Percentiles rank a stretch among this genome's conserved stretches.
Conservation (phyloP, 306 rosid species). For the Crotalaria pallida region DNA sequence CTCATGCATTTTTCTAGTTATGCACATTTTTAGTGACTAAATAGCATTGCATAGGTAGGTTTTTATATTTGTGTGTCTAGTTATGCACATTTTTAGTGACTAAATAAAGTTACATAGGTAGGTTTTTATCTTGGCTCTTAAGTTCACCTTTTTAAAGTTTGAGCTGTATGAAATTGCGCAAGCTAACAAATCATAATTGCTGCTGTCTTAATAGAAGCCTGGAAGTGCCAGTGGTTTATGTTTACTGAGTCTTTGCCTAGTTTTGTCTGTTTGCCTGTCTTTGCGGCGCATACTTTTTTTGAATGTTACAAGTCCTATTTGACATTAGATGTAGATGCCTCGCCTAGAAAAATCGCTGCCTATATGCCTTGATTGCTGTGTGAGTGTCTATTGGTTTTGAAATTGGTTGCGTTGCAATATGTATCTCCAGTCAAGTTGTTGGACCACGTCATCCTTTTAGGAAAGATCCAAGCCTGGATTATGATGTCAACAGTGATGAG, state of each 20-base stretch:
- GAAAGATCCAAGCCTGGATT: slow-evolving; percentile 66
- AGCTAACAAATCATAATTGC: neutral
- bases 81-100: neutral
- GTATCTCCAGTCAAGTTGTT: slow-evolving; percentile 50
- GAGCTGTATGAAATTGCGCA: neutral
- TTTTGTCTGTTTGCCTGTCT: neutral
- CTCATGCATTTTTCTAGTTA: neutral
- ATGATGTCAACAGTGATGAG: slow-evolving; percentile 65
- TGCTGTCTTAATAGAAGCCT: neutral
- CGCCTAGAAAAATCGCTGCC: neutral
- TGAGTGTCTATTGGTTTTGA: no score
- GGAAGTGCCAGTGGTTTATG: neutral
- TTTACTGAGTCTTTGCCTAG: neutral
- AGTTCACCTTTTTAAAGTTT: neutral
- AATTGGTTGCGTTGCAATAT: neutral
- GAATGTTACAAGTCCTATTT: neutral
- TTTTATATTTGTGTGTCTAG: neutral
- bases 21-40: neutral
- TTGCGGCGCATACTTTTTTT: neutral
- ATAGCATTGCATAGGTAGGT: neutral
- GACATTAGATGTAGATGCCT: neutral
- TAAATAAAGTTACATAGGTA: neutral
- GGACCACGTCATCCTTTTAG: slow-evolving; percentile 62
- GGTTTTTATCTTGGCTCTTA: neutral
- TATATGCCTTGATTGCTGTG: neutral